Evolutionary conservation across 805 yeast species (phyloP).

Genomic region (Priceomyces fermenticarens): DNA sequence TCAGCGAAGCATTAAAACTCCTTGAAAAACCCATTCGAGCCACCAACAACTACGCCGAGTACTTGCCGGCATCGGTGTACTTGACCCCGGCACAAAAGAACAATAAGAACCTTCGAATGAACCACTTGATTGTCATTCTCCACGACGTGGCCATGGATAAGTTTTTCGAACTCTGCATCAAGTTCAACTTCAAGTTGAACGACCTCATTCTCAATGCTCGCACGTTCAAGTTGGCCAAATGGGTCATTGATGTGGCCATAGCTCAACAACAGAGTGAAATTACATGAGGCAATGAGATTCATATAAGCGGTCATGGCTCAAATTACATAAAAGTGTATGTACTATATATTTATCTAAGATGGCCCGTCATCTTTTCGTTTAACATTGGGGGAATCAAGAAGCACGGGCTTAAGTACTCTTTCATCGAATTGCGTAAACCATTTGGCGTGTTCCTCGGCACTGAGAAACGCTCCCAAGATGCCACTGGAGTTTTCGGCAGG

Average conservation of each 20-base stretch:
- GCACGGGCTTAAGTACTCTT: slow-evolving; percentile 86
- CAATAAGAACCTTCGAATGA: slow-evolving; percentile 12
- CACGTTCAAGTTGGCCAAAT: slow-evolving; percentile 65
- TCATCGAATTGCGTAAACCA: slow-evolving; percentile 96
- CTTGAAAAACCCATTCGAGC: slow-evolving; percentile 57
- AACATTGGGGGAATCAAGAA: slow-evolving; percentile 52
- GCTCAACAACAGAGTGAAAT: slow-evolving; percentile 37
- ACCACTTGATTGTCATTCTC: slow-evolving; percentile 49
- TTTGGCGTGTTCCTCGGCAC: slow-evolving; percentile 70
- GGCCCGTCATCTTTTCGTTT: not conserved
- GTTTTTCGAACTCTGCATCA: slow-evolving; percentile 61
- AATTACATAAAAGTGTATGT: not conserved
- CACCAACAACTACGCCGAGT: slow-evolving; percentile 34
- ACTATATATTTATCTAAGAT: not conserved
- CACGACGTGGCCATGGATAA: slow-evolving; percentile 65
- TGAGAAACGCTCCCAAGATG: slow-evolving; percentile 38
- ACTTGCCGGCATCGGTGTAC: slow-evolving; percentile 45
- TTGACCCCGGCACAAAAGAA: slow-evolving; percentile 27
- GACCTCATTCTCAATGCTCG: slow-evolving; percentile 62
- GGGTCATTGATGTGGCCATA: slow-evolving; percentile 66
- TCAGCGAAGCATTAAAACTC: slow-evolving; percentile 57
- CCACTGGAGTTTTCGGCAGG: slow-evolving; percentile 17
- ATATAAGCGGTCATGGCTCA: slow-evolving; percentile 1
- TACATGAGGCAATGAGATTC: slow-evolving; percentile 3
- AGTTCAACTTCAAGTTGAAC: slow-evolving; percentile 60